Evolutionary conservation across 768 basidiomycete genomes (phyloP), one percentile per base, ranked within the genome.

Genomic region (Arthromyces matolae): DNA sequence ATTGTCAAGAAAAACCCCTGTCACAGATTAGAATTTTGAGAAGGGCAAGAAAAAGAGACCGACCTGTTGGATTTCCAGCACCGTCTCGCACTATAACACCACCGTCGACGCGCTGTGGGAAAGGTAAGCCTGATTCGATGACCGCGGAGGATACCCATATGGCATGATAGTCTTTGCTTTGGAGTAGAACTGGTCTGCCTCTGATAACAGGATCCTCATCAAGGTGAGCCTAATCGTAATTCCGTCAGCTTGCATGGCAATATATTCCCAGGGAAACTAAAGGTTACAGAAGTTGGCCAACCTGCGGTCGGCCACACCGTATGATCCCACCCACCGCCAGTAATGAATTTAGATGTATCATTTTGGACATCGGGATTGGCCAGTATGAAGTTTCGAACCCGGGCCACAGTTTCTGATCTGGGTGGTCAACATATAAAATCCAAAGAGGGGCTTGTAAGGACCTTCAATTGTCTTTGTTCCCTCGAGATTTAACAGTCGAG

Each of bases 271-370:
- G 28, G 45, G n/a, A 32, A 36, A 10, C 49, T 28, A 44, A 25
- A 31, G 70, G 78, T 48, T 58, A 89, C 90, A 49, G 82, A 76
- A 35, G 77, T 80, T 6, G 90, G 90, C 75, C 84, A 91, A 18
- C 69, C 66, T 24, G 70, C 64, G 16, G 62, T 62, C 7, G 76
- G 69, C 86, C 86, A 89, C 44, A 75, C 67, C 1, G 90, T 94
- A 64, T 95, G 93, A 63, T 95, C 89, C 92, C 93, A 95, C 1
- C 93, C 93, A 61, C 86, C 81, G 2, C 91, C 91, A 45, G 82
- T 77, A 13, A 95, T 76, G 63, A 83, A 82, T 53, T 73, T 77
- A 18, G 77, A 71, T 12, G 68, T 75, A 60, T 90, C 77, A 16
- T 70, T 67, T 18, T 70, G 62, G n/a, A 85, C 64, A 33, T 83